Evolutionary conservation across 495 filamentous ascomycete species (phyloP).

Genomic region (Penicillium angulare): DNA sequence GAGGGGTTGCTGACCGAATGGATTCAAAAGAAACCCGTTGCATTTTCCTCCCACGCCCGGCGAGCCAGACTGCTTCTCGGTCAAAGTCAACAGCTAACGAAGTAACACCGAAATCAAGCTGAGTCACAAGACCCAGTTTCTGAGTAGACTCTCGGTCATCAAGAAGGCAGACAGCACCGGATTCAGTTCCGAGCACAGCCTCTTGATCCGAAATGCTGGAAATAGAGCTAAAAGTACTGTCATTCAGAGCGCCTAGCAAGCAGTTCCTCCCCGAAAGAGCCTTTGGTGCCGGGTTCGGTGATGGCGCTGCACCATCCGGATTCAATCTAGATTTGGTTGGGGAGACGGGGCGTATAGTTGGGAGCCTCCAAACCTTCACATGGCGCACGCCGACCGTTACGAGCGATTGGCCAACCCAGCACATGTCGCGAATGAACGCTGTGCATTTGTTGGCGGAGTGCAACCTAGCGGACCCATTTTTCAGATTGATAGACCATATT

Average conservation of each 20-base stretch:
- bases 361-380: constrained; percentile 89
- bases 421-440: constrained; percentile 73
- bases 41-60: constrained; percentile 47
- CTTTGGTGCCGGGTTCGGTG: constrained; percentile 48
- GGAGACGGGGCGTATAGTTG: constrained; percentile 52
- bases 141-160: constrained; percentile 72
- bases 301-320: constrained; percentile 35
- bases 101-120: constrained; percentile 38
- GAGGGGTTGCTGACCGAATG: constrained; percentile 23
- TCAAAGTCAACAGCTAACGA: constrained; percentile 57
- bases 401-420: constrained; percentile 76
- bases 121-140: constrained; percentile 50
- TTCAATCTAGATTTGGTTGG: constrained; percentile 48
- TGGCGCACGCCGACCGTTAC: constrained; percentile 83
- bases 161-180: constrained; percentile 54
- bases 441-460: constrained; percentile 96
- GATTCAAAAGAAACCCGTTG: constrained; percentile 39
- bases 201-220: constrained; percentile 64
- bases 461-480: constrained; percentile 79
- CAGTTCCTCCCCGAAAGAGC: constrained; percentile 62
- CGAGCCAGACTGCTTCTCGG: constrained; percentile 52
- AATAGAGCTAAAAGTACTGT: constrained; percentile 80
- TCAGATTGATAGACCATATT: constrained; percentile 80
- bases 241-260: constrained; percentile 57
- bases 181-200: constrained; percentile 48